Evolutionary conservation across 2,329 filamentous ascomycete genomes (phyloP).

Genomic region (Onygenales sp.): DNA sequence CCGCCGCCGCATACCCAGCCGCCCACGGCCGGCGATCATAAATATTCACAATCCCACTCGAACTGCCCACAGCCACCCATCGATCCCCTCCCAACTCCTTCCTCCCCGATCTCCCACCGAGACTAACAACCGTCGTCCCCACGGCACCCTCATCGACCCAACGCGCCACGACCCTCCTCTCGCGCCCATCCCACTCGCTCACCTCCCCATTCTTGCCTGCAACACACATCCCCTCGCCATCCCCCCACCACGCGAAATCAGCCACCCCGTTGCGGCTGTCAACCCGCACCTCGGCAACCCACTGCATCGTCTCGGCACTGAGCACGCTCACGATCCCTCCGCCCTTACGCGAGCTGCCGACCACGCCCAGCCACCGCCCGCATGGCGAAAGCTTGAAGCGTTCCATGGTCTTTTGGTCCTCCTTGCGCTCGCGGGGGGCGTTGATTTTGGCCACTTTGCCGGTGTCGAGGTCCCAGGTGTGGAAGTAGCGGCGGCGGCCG

Average conservation of each 20-base stretch:
- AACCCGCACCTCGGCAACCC: slow-evolving; percentile 72
- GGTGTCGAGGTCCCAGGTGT: slow-evolving; percentile 80
- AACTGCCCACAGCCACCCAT: slow-evolving; percentile 83
- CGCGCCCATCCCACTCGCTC: slow-evolving; percentile 71
- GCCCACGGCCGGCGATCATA: slow-evolving; percentile 70
- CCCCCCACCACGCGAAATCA: slow-evolving; percentile 88
- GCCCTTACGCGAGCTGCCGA: slow-evolving; percentile 71
- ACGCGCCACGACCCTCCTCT: slow-evolving; percentile 61
- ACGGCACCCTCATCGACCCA: slow-evolving; percentile 90
- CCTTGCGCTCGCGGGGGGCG: slow-evolving; percentile 58
- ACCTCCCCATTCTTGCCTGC: slow-evolving; percentile 81
- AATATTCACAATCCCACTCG: slow-evolving; percentile 81
- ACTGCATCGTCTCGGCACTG: slow-evolving; percentile 71
- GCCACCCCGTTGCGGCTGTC: slow-evolving; percentile 76
- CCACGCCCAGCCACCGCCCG: slow-evolving; percentile 74
- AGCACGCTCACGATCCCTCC: slow-evolving; percentile 83
- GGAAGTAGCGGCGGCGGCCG: slow-evolving; percentile 82
- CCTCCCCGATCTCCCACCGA: slow-evolving; percentile 48
- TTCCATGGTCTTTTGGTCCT: slow-evolving; percentile 87
- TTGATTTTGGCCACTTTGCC: slow-evolving; percentile 74
- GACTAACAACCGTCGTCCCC: slow-evolving; percentile 69
- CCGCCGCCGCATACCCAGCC: slow-evolving; percentile 26
- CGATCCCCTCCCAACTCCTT: slow-evolving; percentile 58
- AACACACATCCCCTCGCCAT: slow-evolving; percentile 71
- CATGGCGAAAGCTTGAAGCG: slow-evolving; percentile 78